Conservation (phyloP, 1,139 yeast genomes). For the Blastobotrys indianensis region DNA sequence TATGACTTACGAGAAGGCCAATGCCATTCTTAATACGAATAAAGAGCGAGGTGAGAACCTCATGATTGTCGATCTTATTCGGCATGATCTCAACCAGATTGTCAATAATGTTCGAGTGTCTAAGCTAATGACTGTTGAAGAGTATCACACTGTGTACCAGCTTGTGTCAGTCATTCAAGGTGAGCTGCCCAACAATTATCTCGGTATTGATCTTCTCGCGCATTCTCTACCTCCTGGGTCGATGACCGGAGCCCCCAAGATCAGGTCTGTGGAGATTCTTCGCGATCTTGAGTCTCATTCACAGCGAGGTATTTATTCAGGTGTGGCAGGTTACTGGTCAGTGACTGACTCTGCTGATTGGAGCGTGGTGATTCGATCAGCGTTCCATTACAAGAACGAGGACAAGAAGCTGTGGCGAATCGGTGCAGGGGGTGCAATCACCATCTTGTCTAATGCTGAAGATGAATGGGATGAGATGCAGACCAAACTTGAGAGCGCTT, state of each 20-base stretch:
- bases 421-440: slow-evolving; percentile 99
- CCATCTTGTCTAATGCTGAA: slow-evolving; percentile 71
- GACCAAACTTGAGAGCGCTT: slow-evolving; percentile 70
- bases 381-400: slow-evolving; percentile 60
- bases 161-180: slow-evolving; percentile 87
- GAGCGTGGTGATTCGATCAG: slow-evolving; percentile 89
- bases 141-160: slow-evolving; percentile 84
- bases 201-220: slow-evolving; percentile 73
- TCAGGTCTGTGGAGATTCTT: slow-evolving; percentile 79
- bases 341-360: slow-evolving; percentile 85
- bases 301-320: slow-evolving; percentile 86
- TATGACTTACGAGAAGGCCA: slow-evolving; percentile 49
- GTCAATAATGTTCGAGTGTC: slow-evolving; percentile 64
- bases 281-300: slow-evolving; percentile 45
- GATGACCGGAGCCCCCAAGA: slow-evolving; percentile 99
- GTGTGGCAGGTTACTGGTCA: slow-evolving; percentile 95
- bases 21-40: slow-evolving; percentile 64
- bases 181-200: slow-evolving; percentile 39
- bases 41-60: slow-evolving; percentile 94
- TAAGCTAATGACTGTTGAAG: slow-evolving; percentile 86
- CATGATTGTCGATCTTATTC: slow-evolving; percentile 93
- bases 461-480: slow-evolving; percentile 95
- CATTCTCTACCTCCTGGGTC: slow-evolving; percentile 94
- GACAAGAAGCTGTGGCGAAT: slow-evolving; percentile 59
- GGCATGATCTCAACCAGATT: slow-evolving; percentile 81